Evolutionary conservation across 2,329 filamentous ascomycete genomes (phyloP).

Genomic region (Penicillium psychrosexuale): DNA sequence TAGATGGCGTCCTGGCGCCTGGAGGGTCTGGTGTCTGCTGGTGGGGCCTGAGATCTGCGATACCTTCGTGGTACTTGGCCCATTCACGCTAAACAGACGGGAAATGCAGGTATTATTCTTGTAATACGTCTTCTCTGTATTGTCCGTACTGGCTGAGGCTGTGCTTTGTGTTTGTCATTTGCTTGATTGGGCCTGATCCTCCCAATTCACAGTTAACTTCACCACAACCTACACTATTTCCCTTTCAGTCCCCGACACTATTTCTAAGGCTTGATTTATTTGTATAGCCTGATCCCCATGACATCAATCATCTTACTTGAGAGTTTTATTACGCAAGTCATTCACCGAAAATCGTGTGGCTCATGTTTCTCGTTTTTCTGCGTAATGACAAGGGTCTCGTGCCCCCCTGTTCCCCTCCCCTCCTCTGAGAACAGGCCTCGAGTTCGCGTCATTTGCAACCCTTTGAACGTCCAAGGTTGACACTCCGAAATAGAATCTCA

Average conservation of each 20-base stretch:
- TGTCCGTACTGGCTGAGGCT: slow-evolving; percentile 11
- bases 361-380: slow-evolving; percentile 24
- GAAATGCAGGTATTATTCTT: neutral
- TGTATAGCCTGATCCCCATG: neutral
- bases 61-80: slow-evolving; percentile 9
- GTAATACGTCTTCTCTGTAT: neutral
- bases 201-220: slow-evolving; percentile 1
- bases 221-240: neutral
- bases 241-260: neutral
- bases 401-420: slow-evolving; percentile 1
- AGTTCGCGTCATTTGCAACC: slow-evolving; percentile 10
- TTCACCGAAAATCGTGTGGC: slow-evolving; percentile 15
- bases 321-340: slow-evolving; percentile 7
- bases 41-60: neutral
- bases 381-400: slow-evolving; percentile 16
- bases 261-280: neutral
- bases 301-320: neutral
- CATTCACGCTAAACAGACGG: neutral
- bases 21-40: slow-evolving; percentile 4
- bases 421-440: slow-evolving; percentile 1
- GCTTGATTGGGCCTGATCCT: slow-evolving; percentile 11
- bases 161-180: slow-evolving; percentile 10
- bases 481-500: slow-evolving; percentile 2
- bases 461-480: neutral
- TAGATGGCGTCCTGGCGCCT: slow-evolving; percentile 15